phyloP scores from a whole-genome alignment of 129 eudicot species.

The Flaveria linearis region DNA sequence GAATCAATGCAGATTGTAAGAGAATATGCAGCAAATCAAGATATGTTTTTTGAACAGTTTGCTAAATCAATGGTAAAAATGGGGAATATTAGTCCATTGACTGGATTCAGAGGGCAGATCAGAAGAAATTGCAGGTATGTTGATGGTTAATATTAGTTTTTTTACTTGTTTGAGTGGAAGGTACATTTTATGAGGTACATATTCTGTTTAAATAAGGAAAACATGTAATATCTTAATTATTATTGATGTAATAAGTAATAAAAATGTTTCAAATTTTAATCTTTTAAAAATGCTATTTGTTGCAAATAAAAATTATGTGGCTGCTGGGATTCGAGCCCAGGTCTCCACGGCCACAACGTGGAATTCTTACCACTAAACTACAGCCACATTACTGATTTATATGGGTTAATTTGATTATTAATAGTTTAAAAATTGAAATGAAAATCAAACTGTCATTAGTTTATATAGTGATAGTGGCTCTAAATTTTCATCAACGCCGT shows the following conservation, averaged over 20 bases:
- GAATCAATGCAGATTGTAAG: conserved; percentile 38
- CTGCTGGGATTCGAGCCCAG: conserved; percentile 99
- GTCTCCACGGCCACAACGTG: conserved; percentile 99
- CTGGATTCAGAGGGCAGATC: conserved; percentile 48
- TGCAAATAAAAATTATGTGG: conserved; percentile 44
- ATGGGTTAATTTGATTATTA: too few relatives aligned
- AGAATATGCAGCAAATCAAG: conserved; percentile 36
- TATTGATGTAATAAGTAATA: too few relatives aligned
- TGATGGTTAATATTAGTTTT: neutral
- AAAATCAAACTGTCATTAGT: too few relatives aligned
- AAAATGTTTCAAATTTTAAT: too few relatives aligned
- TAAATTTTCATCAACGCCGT: too few relatives aligned
- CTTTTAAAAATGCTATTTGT: too few relatives aligned
- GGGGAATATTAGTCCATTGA: conserved; percentile 50
- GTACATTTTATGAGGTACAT: neutral
- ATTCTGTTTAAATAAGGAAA: neutral
- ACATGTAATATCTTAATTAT: neutral
- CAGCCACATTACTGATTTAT: conserved; percentile 66
- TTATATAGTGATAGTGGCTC: too few relatives aligned
- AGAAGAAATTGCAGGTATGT: conserved; percentile 45
- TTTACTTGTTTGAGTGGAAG: neutral
- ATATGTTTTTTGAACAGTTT: conserved; percentile 42
- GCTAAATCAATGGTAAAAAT: conserved; percentile 53
- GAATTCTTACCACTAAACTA: conserved; percentile 99
- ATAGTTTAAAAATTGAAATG: too few relatives aligned